Evolutionary conservation across 768 basidiomycete genomes (phyloP).

Genomic region (Psilocybe subaeruginosa): DNA sequence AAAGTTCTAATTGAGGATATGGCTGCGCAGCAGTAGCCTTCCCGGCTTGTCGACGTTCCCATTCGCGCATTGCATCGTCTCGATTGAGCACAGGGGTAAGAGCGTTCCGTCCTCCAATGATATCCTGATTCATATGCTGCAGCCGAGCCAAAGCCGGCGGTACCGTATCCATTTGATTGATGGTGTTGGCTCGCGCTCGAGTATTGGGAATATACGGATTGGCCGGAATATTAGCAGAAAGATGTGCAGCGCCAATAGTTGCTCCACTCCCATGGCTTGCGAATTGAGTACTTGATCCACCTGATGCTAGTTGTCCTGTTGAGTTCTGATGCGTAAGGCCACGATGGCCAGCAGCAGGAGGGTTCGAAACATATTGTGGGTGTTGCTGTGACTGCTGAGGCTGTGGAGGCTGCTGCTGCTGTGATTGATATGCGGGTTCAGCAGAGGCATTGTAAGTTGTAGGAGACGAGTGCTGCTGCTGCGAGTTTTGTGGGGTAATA

Average conservation of each 20-base stretch:
- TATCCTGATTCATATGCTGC: conserved; percentile 87
- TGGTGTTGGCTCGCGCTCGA: conserved; percentile 87
- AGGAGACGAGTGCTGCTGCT: conserved; percentile 33
- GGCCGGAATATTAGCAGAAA: conserved; percentile 59
- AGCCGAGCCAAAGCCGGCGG: conserved; percentile 91
- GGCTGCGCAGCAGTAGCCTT: conserved; percentile 72
- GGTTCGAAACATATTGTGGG: conserved; percentile 36
- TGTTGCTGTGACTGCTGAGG: conserved; percentile 22
- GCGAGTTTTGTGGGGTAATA: conserved; percentile 54
- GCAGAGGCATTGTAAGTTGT: conserved; percentile 26
- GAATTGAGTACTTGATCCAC: conserved; percentile 35
- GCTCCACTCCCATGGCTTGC: conserved; percentile 34
- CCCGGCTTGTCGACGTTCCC: conserved; percentile 88
- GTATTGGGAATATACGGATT: conserved; percentile 71
- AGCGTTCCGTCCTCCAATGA: conserved; percentile 76
- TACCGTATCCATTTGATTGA: conserved; percentile 89
- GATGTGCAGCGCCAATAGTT: conserved; percentile 34
- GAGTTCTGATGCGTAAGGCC: conserved; percentile 53
- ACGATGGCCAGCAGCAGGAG: conserved; percentile 39
- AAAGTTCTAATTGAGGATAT: conserved; percentile 87
- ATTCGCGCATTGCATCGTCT: conserved; percentile 94
- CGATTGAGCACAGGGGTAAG: conserved; percentile 93
- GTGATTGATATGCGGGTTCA: conserved; percentile 29
- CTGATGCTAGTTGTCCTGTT: conserved; percentile 45
- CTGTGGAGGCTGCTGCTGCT: conserved; percentile 32